Evolutionary conservation across 164 flowering plant species (phyloP), one percentile per base, ranked within the genome.

Genomic region (Aristolochia fimbriata): DNA sequence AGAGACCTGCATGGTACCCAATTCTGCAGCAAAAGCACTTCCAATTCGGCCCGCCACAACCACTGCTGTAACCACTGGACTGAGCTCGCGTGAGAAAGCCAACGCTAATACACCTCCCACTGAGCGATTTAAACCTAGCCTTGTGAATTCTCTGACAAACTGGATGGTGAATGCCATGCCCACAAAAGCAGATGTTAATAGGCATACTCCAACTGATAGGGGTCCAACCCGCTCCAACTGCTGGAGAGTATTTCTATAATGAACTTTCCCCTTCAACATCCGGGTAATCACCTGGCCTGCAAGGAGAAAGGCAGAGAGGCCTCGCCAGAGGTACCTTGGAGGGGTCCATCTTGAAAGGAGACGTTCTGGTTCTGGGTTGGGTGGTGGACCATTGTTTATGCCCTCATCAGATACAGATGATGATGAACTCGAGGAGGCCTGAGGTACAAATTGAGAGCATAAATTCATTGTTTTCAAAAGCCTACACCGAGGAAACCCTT

Each of bases 131-230:
- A 92, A 68, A 23, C 96, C 96, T 59, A 92, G 63, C 52, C 96
- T 75, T 19, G 96, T 89, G 67, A 92, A 92, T 65, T 92, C 98
- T 56, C 91, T 67, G 7, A 92, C 96, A 59, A 92, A 92, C 58
- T 92, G 98, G 62, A 92, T 89, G 3, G 96, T 83, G 66, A 92
- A 92, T 23, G 98, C 98, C 98, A 92, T 86, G 27, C 96, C 98
- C 0, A 89, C 96, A 69, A 92, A 87, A 12, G 98, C 84, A 1
- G 96, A 60, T 0, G 98, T 92, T 57, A 86, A 65, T 50, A 92
- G 76, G 58, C 96, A 89, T 25, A 92, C 98, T 47, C 96, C 96
- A 16, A 83, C 82, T 22, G 98, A 89, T 63, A 62, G 81, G 4
- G 98, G 98, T 6, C 98, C 97, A 50, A 87, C 93, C 37, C 91